phyloP scores from a whole-genome alignment of 1,139 yeast genomes.

The Zhuliangozyma blackwelliae region DNA sequence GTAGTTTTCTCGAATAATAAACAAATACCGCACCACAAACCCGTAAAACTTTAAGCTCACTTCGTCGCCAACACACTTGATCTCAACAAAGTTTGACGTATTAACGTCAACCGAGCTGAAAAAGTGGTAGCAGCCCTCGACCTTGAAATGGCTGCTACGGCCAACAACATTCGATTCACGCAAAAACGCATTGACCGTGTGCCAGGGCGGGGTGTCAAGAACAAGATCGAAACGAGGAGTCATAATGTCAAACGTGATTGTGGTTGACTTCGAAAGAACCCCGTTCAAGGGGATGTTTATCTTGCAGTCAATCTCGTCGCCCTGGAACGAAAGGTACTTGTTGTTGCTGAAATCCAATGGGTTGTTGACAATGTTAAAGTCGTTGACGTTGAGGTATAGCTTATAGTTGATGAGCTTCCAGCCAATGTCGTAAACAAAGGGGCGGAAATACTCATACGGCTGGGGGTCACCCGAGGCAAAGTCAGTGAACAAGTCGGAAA shows the following conservation, averaged over 20 bases:
- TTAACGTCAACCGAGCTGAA: conserved; percentile 56
- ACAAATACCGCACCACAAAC: conserved; percentile 66
- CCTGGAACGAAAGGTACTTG: conserved; percentile 69
- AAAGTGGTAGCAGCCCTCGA: conserved; percentile 66
- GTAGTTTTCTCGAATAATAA: conserved; percentile 81
- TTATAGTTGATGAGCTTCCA: conserved; percentile 60
- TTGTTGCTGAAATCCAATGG: conserved; percentile 83
- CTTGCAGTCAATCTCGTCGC: conserved; percentile 49
- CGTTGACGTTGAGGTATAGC: conserved; percentile 75
- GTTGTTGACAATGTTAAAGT: conserved; percentile 79
- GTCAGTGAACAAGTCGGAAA: conserved; percentile 74
- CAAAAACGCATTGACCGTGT: conserved; percentile 72
- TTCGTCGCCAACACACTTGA: conserved; percentile 62
- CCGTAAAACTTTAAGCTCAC: conserved; percentile 77
- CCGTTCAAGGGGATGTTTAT: conserved; percentile 59
- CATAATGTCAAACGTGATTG: conserved; percentile 47
- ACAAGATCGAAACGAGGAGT: conserved; percentile 63
- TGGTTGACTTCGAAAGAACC: conserved; percentile 53
- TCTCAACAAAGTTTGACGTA: conserved; percentile 63
- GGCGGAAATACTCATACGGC: conserved; percentile 73
- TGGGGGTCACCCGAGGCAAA: conserved; percentile 71
- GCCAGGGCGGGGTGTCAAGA: conserved; percentile 87
- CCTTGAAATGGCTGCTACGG: conserved; percentile 53
- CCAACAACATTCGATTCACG: conserved; percentile 59
- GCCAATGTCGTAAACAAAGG: conserved; percentile 55